Evolutionary conservation across 2,329 filamentous ascomycete genomes (phyloP).

Genomic region (Dendryphion nanum): DNA sequence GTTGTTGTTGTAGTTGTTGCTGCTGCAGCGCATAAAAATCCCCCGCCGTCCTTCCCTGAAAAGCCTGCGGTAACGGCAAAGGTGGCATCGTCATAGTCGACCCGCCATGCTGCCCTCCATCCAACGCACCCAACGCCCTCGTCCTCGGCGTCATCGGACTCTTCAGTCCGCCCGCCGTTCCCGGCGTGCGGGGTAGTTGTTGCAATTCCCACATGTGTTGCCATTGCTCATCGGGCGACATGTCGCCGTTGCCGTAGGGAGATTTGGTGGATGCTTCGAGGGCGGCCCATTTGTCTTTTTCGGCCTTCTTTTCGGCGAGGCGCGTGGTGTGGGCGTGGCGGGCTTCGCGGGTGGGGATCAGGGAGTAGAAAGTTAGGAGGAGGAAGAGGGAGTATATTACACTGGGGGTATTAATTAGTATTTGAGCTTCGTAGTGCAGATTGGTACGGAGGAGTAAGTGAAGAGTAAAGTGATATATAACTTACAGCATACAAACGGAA

Average conservation of each 20-base stretch:
- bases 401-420: conserved; percentile 38
- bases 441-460: background rate
- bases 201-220: conserved; percentile 44
- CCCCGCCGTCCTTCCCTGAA: no score
- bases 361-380: conserved; percentile 57
- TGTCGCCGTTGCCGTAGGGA: conserved; percentile 26
- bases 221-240: conserved; percentile 40
- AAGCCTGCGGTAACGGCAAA: no score
- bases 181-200: conserved; percentile 36
- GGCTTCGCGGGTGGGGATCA: conserved; percentile 43
- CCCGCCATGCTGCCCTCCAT: conserved; percentile 16
- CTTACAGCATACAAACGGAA: conserved; percentile 67
- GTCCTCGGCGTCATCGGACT: conserved; percentile 35
- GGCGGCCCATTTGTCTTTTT: conserved; percentile 33
- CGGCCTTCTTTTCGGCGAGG: conserved; percentile 32
- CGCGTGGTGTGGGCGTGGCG: conserved; percentile 22
- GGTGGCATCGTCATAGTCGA: no score
- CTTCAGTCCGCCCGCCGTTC: conserved; percentile 27
- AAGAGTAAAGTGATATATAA: conserved; percentile 20
- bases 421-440: background rate
- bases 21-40: no score
- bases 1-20: no score
- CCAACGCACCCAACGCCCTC: conserved; percentile 29
- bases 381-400: conserved; percentile 61
- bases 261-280: conserved; percentile 9